Evolutionary conservation across 2,329 filamentous ascomycete genomes (phyloP), one percentile per base, ranked within the genome.

Genomic region (Paecilomyces formosus): DNA sequence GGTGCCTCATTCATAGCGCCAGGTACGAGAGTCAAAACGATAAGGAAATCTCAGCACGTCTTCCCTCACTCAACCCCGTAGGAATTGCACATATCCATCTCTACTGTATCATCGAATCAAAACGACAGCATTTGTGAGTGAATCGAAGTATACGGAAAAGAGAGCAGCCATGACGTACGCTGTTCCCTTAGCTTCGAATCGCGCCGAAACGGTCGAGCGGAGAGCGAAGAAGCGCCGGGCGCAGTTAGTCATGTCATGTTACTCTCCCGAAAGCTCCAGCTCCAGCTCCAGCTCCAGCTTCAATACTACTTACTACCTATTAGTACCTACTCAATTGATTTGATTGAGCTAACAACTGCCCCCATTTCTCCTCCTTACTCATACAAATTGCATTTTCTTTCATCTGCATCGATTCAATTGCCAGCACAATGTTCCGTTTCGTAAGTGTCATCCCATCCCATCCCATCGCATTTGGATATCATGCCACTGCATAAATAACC

Each of bases 341-440:
- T 21, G 4, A 45, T 21, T 45, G 18, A 21, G 39, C n/a, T 45
- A 39, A 15, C 15, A 6, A 18, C n/a, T 18, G 6, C n/a, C 13
- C 13, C 35, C 15, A 15, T 45, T 6, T 21, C 39, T 45, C 15
- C 15, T n/a, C n/a, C n/a, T n/a, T 4, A 6, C n/a, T 9, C 15
- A n/a, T 45, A 45, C n/a, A n/a, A 18, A 2, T 45, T 21, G 4
- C 15, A 26, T n/a, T 18, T 21, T 15, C 3, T 18, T n/a, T 4
- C 6, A 45, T 45, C 4, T 7, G 39, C n/a, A 45, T 8, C n/a
- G 6, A 21, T 18, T 55, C 52, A 58, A 55, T 45, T 53, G 57
- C 57, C 61, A 28, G 15, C 61, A 66, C 60, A 6, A 67, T 68
- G 66, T 68, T 68, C 57, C 66, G 66, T 59, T 68, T 68, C 58